Percentiles rank a stretch among this genome's conserved stretches.
These are phyloP conservation scores for Waltergamsia citrina DNA, from an alignment of 2,329 filamentous ascomycete genomes.

Conservation along the genomic window DNA sequence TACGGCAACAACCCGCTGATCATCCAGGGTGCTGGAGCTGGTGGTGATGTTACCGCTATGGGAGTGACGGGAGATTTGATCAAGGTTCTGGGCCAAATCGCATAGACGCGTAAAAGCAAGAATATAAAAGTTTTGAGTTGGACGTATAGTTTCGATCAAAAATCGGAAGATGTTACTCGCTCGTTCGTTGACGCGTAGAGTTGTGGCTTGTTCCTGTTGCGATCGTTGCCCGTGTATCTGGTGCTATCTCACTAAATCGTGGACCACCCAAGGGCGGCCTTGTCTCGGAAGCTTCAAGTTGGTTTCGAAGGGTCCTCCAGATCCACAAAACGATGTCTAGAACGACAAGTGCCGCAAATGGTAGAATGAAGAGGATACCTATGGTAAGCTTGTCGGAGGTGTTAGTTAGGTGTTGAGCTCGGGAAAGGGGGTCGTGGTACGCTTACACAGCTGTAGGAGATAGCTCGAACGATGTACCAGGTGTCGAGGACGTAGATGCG, in stretches of 20 bases:
- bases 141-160: too few relatives aligned
- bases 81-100: slow-evolving; percentile 72
- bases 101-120: slow-evolving; percentile 16
- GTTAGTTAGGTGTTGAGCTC: neutral
- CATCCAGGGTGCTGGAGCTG: slow-evolving; percentile 88
- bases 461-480: neutral
- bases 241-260: neutral
- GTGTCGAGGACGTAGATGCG: neutral
- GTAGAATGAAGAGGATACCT: neutral
- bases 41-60: slow-evolving; percentile 95
- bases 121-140: slow-evolving; percentile 7
- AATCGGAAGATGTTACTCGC: too few relatives aligned
- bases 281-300: neutral
- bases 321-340: neutral
- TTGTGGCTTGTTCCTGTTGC: neutral
- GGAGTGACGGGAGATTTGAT: slow-evolving; percentile 89
- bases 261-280: neutral
- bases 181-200: neutral
- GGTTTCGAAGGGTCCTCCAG: neutral
- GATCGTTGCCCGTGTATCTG: slow-evolving; percentile 1
- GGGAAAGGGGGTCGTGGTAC: neutral
- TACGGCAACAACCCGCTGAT: slow-evolving; percentile 89
- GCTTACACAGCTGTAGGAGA: slow-evolving; percentile 1
- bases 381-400: neutral
- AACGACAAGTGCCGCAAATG: neutral